Evolutionary conservation across 371 early-diverging fungal species (phyloP), one percentile per base, ranked within the genome.

Genomic region (Mucor lusitanicus): DNA sequence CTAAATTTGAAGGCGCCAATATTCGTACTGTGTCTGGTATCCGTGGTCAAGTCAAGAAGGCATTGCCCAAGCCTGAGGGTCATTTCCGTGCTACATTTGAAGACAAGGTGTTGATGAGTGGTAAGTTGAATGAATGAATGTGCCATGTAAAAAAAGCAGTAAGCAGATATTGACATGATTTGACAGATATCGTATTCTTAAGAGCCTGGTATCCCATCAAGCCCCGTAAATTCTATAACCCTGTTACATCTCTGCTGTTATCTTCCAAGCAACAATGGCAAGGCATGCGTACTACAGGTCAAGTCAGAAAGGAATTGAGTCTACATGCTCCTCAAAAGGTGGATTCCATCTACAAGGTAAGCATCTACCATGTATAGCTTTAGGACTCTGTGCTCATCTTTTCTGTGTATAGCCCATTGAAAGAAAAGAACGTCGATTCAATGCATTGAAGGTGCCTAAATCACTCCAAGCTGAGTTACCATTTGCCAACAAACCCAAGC

Each of bases 31-130:
- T 98, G 17, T 93, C 94, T 71, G 99, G 99, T 28, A 95, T 99
- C 68, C 91, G 99, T 71, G 99, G 99, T 63, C 95, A 96, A 73
- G 92, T 99, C 61, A 99, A 99, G 82, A 99, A 97, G 81, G 88
- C 91, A 4, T 64, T 91, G 12, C 70, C 88, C 59, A 94, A 93
- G 73, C 93, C 92, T 3, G 91, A 91, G 33, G 99, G 99, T n/a
- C 85, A 85, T 35, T 99, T 97, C 92, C 92, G 99, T 72, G 99
- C 99, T 9, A 96, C 98, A 4, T 99, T 99, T 84, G 99, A 99
- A 83, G 99, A 99, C 81, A 93, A 94, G 80, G 85, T 99, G 32
- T 76, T 96, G 73, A 93, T 93, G 92, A 92, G 93, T 76, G 87
- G 82, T 84, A 80, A 54, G 73, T 30, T 2, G 30, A 30, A 6